Base-by-base conservation (phyloP, 192 early-diverging fungal genomes). In the Coemansia sp. region DNA sequence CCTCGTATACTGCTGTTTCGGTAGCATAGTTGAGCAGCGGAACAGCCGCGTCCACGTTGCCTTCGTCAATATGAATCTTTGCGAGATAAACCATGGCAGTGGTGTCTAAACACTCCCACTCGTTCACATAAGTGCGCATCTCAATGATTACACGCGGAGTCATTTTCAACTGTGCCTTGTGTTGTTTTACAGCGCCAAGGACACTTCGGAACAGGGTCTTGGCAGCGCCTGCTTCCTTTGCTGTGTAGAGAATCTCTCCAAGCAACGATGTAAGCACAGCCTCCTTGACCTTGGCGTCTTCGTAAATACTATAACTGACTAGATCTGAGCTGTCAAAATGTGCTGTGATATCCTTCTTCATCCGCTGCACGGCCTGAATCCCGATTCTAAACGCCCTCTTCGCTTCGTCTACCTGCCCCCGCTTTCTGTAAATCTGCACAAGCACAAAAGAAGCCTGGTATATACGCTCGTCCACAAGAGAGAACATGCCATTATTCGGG, bases 61-160 rank as follows among this genome's bases (percentile, higher is more conserved):
- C 73, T 8, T n/a, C 20, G 33, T 75, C 60, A 14, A 64, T 57
- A 45, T 69, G 50, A 17, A 81, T 75, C 36, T 46, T 67, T 4
- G 78, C 73, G 9, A 81, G 57, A 48, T 66, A 69, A 9, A 72
- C 52, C 69, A 81, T 67, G 0, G 73, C 78, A 9, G 61, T 36
- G 11, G 73, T 60, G 46, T 81, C 78, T 25, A 81, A 63, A 41
- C 78, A 81, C 5, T 68, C 66, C 78, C 78, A 81, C 14, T 65
- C 69, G 42, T 81, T 67, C 13, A 60, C 61, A 35, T 63, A 75
- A 9, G 70, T 63, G 11, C 73, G 69, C 42, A 42, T 43, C 33
- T 72, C 66, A n/a, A 46, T 54, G 7, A 72, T 55, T 10, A 81
- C 23, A 19, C 64, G 73, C 6, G 73, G 78, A 2, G 73, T 63